These are phyloP conservation scores for Petrea volubilis DNA, from an alignment of 257 asterid species.

Conservation along the genomic window DNA sequence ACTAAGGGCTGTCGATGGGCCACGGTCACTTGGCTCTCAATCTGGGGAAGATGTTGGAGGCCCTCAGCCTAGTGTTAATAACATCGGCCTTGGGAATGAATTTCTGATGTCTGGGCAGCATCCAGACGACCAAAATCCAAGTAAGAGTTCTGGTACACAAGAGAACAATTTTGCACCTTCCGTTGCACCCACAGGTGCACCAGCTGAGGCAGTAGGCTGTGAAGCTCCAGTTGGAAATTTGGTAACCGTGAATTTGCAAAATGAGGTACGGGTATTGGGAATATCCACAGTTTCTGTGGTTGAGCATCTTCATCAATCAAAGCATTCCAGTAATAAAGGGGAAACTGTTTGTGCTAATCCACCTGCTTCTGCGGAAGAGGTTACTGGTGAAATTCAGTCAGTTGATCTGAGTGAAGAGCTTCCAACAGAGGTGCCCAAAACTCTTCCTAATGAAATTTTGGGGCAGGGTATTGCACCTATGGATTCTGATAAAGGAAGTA, in stretches of 20 bases:
- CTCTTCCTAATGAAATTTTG: conserved; percentile 14
- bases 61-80: conserved; percentile 14
- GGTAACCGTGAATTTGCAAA: conserved; percentile 19
- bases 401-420: conserved; percentile 19
- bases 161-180: conserved; percentile 16
- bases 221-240: conserved; percentile 22
- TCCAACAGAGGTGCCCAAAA: conserved; percentile 28
- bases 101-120: conserved; percentile 24
- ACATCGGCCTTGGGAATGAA: conserved; percentile 11
- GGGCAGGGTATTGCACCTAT: conserved; percentile 20
- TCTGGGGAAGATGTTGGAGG: conserved; percentile 28
- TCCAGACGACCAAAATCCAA: conserved; percentile 18
- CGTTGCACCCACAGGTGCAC: conserved; percentile 16
- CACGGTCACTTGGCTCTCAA: conserved; percentile 35
- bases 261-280: conserved; percentile 10
- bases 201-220: conserved; percentile 24
- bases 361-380: conserved; percentile 31
- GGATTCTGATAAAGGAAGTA: conserved; percentile 22
- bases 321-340: conserved; percentile 23
- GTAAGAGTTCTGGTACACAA: conserved; percentile 15
- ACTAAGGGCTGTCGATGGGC: conserved; percentile 24
- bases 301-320: conserved; percentile 32
- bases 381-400: conserved; percentile 28
- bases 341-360: conserved; percentile 16
- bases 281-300: conserved; percentile 4